These are phyloP conservation scores for Fusarium stilboides DNA, from an alignment of 2,329 filamentous ascomycete species.

Conservation along the genomic window DNA sequence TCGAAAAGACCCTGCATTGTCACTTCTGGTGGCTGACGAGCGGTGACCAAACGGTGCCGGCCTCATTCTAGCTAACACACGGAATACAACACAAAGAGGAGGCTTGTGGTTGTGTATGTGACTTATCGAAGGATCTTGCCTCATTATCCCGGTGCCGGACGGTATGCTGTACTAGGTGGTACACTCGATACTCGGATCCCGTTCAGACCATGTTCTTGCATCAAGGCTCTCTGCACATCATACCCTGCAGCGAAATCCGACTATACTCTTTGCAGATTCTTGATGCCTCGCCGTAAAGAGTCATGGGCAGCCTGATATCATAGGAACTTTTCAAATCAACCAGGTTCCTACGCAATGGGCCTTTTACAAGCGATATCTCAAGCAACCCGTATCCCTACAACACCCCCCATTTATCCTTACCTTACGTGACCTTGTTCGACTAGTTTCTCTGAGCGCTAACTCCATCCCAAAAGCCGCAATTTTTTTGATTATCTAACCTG, in stretches of 20 bases:
- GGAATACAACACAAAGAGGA: slow-evolving; percentile 16
- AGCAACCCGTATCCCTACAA: slow-evolving; percentile 12
- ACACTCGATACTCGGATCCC: slow-evolving; percentile 17
- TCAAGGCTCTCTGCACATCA: slow-evolving; percentile 30
- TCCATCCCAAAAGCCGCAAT: slow-evolving; percentile 7
- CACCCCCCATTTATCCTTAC: slow-evolving; percentile 11
- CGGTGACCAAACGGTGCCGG: slow-evolving; percentile 36
- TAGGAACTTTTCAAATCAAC: slow-evolving; percentile 35
- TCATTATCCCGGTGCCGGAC: not conserved
- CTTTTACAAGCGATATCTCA: slow-evolving; percentile 9
- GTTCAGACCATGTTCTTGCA: slow-evolving; percentile 8
- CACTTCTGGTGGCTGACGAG: slow-evolving; percentile 37
- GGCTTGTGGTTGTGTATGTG: not conserved
- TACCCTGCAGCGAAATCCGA: slow-evolving; percentile 30
- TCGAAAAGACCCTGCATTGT: slow-evolving; percentile 37
- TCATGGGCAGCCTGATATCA: slow-evolving; percentile 29
- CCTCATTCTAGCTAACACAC: slow-evolving; percentile 26
- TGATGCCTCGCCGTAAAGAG: slow-evolving; percentile 40
- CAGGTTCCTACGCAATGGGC: slow-evolving; percentile 14
- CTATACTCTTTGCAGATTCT: slow-evolving; percentile 27
- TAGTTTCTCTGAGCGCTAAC: slow-evolving; percentile 21
- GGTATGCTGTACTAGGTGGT: slow-evolving; percentile 20
- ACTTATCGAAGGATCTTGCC: slow-evolving; percentile 1
- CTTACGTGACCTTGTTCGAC: slow-evolving; percentile 18
- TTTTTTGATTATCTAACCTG: slow-evolving; percentile 20